Evolutionary conservation across 2,329 filamentous ascomycete genomes (phyloP).

Genomic region (Pyrenophora seminiperda): DNA sequence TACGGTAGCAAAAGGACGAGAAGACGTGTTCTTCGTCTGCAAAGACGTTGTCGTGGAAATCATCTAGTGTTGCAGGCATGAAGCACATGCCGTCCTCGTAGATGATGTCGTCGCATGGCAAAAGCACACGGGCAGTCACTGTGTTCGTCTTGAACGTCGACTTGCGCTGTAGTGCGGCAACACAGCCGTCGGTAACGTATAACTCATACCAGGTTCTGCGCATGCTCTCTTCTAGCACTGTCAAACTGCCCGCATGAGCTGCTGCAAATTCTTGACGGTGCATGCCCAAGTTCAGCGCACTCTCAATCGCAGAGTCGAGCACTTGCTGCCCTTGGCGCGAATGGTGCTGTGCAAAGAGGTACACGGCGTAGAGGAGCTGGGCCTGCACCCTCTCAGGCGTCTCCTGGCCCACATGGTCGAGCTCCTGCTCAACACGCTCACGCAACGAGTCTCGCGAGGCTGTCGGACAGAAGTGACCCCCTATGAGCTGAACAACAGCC

Average conservation of each 20-base stretch:
- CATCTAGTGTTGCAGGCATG: slow-evolving; percentile 60
- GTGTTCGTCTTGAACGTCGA: slow-evolving; percentile 70
- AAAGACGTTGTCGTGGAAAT: slow-evolving; percentile 75
- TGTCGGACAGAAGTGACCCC: slow-evolving; percentile 55
- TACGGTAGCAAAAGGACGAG: slow-evolving; percentile 81
- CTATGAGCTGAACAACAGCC: slow-evolving; percentile 58
- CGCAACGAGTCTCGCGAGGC: slow-evolving; percentile 48
- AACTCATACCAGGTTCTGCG: slow-evolving; percentile 86
- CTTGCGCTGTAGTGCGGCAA: slow-evolving; percentile 74
- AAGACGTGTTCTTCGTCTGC: slow-evolving; percentile 70
- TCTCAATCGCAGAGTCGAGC: slow-evolving; percentile 67
- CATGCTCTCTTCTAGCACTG: slow-evolving; percentile 76
- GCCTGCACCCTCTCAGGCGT: slow-evolving; percentile 69
- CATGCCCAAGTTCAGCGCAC: slow-evolving; percentile 75
- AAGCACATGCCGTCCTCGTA: slow-evolving; percentile 42
- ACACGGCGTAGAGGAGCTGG: slow-evolving; percentile 73
- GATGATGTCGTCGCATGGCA: slow-evolving; percentile 79
- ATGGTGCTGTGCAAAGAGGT: slow-evolving; percentile 73
- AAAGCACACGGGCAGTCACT: slow-evolving; percentile 66
- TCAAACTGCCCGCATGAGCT: slow-evolving; percentile 63
- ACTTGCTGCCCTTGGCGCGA: slow-evolving; percentile 68
- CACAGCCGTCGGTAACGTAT: slow-evolving; percentile 77
- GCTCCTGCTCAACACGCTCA: slow-evolving; percentile 13
- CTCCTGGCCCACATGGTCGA: slow-evolving; percentile 17
- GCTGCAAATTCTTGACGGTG: slow-evolving; percentile 69